Base-by-base conservation (phyloP, 768 basidiomycete species). In the Kwoniella mangroviensis region DNA sequence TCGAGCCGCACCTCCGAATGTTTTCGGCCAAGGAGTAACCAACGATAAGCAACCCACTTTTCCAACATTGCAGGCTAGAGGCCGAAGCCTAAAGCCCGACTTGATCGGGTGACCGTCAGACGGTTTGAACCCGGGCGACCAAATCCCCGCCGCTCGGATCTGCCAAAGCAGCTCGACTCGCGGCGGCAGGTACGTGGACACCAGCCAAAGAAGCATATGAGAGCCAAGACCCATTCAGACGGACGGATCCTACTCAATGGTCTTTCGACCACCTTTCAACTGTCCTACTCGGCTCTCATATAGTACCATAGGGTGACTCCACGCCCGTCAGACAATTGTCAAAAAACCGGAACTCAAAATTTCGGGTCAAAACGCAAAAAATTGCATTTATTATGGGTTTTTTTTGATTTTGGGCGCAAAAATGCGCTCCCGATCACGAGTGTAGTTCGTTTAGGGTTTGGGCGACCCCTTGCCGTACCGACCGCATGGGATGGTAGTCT, bases 31-130 rank as follows among this genome's bases (percentile, higher is more conserved):
- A 75, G 76, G 76, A 75, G 71, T 84, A 77, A 80, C 82, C 80
- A 85, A 80, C 74, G 73, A 81, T 81, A 81, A 85, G 72, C 66
- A 84, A 83, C 79, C 83, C 84, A 83, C 84, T 81, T 72, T 73
- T 68, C 72, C 71, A 65, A 45, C 65, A 53, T 60, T 70, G 74
- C 74, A 69, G 56, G 65, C 71, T 68, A 43, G 22, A 40, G 56
- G 52, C 40, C 61, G 42, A 61, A 56, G 53, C 67, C 53, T n/a
- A 11, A 2, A 56, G 62, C 62, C 68, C 34, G 62, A 63, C 62
- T 41, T 21, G n/a, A 3, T 55, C 21, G 34, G 55, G 41, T 15
- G 24, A 26, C 49, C 12, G 22, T 41, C 53, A 22, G 17, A 43
- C 42, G 43, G 62, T 40, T 19, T 9, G 28, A 26, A 15, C 56